Evolutionary conservation across 2,329 filamentous ascomycete genomes (phyloP), one percentile per base, ranked within the genome.

Genomic region (Elsinoe arachidis): DNA sequence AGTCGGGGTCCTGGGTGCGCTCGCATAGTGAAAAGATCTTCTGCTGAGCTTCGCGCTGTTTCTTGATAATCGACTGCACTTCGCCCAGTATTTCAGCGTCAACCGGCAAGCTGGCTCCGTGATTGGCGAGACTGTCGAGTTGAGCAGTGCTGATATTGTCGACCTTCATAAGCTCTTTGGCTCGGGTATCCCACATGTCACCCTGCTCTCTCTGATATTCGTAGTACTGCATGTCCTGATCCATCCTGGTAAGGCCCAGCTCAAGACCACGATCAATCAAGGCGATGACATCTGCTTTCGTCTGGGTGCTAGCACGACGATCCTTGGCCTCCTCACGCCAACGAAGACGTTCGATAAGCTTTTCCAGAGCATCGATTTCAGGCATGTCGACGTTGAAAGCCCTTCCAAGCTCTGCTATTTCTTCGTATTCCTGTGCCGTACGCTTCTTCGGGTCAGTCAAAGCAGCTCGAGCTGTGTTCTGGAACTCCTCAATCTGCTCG

Each of bases 141-240:
- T 99, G 93, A 55, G 91, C 88, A 66, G 95, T 97, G 72, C 97
- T 90, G 10, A 97, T 86, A 41, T 86, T 80, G 66, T 97, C 92
- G 7, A 90, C 90, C n/a, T 84, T 81, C 73, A 97, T 95, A 55
- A 99, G 78, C 69, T 99, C 92, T 65, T 88, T 87, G 1, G 90
- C 92, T 71, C 96, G 97, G 49, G 83, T 79, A 74, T 97, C 93
- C 93, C 93, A 99, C 46, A 88, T 78, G 67, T 90, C 82, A 38
- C 92, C 93, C 23, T 86, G 82, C 5, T 80, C 77, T 63, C 86
- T 81, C 69, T 95, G 86, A 26, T 92, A 87, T 59, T 84, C 82
- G 66, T 90, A 88, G 70, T 84, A 85, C 11, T 80, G 76, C 57
- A 96, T 78, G 62, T 92, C 85, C 52, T 91, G 87, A 68, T 96